phyloP scores from a whole-genome alignment of 2,329 filamentous ascomycete genomes.

The Westerdykella sp. region DNA sequence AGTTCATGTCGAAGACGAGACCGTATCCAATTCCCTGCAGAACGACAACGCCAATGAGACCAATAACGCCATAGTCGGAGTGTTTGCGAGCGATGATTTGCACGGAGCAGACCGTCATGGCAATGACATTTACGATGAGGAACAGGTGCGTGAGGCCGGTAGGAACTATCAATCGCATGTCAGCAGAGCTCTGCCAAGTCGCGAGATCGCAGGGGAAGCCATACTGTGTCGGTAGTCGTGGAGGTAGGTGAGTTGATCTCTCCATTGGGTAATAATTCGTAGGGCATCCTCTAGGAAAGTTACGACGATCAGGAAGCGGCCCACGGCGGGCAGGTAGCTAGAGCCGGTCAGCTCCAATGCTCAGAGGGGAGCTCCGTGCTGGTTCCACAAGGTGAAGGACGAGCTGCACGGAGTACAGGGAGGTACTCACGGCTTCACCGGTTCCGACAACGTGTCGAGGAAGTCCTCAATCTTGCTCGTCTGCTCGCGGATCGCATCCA shows the following conservation, averaged over 20 bases:
- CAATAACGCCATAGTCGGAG: slow-evolving; percentile 86
- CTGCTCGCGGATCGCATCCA: slow-evolving; percentile 86
- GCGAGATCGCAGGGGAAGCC: slow-evolving; percentile 27
- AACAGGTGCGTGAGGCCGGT: slow-evolving; percentile 85
- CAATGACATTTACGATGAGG: slow-evolving; percentile 81
- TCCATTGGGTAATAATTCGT: slow-evolving; percentile 96
- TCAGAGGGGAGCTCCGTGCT: background rate
- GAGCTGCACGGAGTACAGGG: slow-evolving; percentile 1
- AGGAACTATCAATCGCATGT: slow-evolving; percentile 57
- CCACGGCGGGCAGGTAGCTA: slow-evolving; percentile 90
- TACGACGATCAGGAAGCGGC: slow-evolving; percentile 94
- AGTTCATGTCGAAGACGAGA: slow-evolving; percentile 98
- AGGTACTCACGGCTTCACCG: slow-evolving; percentile 79
- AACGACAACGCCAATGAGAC: slow-evolving; percentile 84
- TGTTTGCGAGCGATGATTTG: slow-evolving; percentile 89
- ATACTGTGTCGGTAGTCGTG: slow-evolving; percentile 89
- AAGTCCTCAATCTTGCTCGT: slow-evolving; percentile 98
- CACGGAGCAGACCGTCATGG: slow-evolving; percentile 74
- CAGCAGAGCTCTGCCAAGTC: background rate
- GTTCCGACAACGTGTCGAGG: slow-evolving; percentile 80
- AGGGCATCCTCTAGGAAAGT: slow-evolving; percentile 97
- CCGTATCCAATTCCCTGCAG: slow-evolving; percentile 95
- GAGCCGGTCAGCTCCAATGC: slow-evolving; percentile 16
- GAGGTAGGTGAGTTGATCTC: slow-evolving; percentile 86
- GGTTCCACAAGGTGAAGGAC: slow-evolving; percentile 2